Conservation (phyloP, 2,329 filamentous ascomycete species). For the Cercospora sp. region DNA sequence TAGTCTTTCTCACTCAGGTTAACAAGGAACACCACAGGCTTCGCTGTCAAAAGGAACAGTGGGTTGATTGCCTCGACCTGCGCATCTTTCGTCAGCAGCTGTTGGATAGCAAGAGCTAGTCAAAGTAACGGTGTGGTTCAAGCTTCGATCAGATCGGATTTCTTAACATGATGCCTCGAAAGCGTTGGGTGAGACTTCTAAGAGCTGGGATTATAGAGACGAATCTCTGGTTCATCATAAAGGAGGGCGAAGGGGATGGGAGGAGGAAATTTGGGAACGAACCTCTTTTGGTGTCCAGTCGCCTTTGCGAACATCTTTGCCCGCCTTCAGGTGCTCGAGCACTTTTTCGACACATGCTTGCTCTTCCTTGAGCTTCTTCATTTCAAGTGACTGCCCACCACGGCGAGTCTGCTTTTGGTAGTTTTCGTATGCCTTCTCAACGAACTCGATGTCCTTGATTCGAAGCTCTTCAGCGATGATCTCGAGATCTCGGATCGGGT, state of each 20-base stretch:
- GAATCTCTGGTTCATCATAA: slow-evolving; percentile 98
- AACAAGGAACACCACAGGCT: slow-evolving; percentile 94
- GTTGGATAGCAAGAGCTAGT: neutral
- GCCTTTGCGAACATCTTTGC: slow-evolving; percentile 91
- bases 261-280: slow-evolving; percentile 47
- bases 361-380: slow-evolving; percentile 96
- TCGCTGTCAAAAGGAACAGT: slow-evolving; percentile 89
- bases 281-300: slow-evolving; percentile 94
- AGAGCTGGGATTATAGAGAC: slow-evolving; percentile 99
- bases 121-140: neutral
- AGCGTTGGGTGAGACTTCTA: slow-evolving; percentile 81
- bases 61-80: slow-evolving; percentile 98
- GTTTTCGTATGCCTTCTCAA: slow-evolving; percentile 89
- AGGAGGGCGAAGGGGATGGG: slow-evolving; percentile 38
- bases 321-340: slow-evolving; percentile 75
- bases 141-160: slow-evolving; percentile 50
- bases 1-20: slow-evolving; percentile 97
- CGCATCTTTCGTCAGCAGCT: slow-evolving; percentile 14
- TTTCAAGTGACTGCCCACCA: slow-evolving; percentile 92
- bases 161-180: slow-evolving; percentile 85
- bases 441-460: slow-evolving; percentile 98
- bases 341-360: slow-evolving; percentile 92
- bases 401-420: slow-evolving; percentile 91
- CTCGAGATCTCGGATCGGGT: slow-evolving; percentile 87
- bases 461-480: slow-evolving; percentile 97